Percentiles rank a stretch among this genome's conserved stretches.
phyloP scores from a whole-genome alignment of 805 yeast genomes.

The Ogataea nonfermentans region DNA sequence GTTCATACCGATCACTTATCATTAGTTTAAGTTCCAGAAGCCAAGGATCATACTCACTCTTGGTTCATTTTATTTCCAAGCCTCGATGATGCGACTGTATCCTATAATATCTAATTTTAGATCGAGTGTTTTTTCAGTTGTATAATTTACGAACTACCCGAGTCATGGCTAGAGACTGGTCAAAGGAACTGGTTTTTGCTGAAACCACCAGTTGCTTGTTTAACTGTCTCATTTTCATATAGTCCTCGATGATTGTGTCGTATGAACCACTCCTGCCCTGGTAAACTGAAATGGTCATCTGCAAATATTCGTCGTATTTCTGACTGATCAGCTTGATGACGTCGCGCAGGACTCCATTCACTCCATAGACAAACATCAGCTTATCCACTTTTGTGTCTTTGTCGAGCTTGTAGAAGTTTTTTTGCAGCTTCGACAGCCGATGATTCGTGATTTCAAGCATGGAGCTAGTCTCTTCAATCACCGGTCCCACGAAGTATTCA shows the following conservation, averaged over 20 bases:
- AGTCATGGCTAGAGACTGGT: conserved; percentile 19
- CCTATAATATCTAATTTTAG: conserved; percentile 1
- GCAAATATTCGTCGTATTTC: conserved; percentile 5
- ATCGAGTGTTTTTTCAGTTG: conserved; percentile 1
- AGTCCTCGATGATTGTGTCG: conserved; percentile 16
- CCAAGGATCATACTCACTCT: conserved; percentile 6
- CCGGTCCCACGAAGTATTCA: conserved; percentile 17
- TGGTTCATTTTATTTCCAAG: conserved; percentile 5
- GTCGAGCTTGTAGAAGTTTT: conserved; percentile 11
- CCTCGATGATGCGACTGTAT: not conserved
- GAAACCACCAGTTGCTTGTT: conserved; percentile 13
- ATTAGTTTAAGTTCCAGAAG: not conserved
- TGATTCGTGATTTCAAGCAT: not conserved
- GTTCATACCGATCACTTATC: conserved; percentile 17
- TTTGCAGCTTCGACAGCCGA: conserved; percentile 2
- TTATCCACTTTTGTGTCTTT: conserved; percentile 10
- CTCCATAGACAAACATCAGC: conserved; percentile 9
- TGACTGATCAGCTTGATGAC: conserved; percentile 4
- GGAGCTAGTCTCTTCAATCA: conserved; percentile 7
- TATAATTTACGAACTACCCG: conserved; percentile 17
- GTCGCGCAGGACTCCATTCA: conserved; percentile 3
- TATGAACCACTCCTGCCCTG: conserved; percentile 1
- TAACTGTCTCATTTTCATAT: conserved; percentile 4
- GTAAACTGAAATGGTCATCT: not conserved
- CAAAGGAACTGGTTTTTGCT: conserved; percentile 7